phyloP scores from a whole-genome alignment of 2,329 filamentous ascomycete genomes.

The Fusarium sp. region DNA sequence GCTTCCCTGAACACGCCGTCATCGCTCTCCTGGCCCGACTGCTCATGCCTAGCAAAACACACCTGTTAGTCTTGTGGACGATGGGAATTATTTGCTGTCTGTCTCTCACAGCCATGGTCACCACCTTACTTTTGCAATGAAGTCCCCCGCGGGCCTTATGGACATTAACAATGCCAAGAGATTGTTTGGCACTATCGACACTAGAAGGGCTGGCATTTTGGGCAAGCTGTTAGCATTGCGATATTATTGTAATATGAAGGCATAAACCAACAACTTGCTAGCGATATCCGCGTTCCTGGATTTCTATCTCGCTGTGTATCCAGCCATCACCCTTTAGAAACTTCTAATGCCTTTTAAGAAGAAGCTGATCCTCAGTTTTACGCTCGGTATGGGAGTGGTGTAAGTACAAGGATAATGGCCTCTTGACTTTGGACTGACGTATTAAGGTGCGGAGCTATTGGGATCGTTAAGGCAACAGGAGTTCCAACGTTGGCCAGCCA shows the following conservation, averaged over 20 bases:
- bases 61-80: not conserved
- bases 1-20: not conserved
- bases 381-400: not conserved
- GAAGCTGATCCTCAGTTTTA: not conserved
- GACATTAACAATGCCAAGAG: not conserved
- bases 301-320: not conserved
- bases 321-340: not conserved
- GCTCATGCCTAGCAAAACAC: not conserved
- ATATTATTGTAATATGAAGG: not conserved
- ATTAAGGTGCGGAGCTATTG: not conserved
- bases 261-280: not conserved
- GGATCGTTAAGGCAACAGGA: not conserved
- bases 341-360: not conserved
- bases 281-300: not conserved
- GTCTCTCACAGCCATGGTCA: not conserved
- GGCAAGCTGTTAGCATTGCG: not conserved
- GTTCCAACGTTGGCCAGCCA: not conserved
- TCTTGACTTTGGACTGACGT: too few species aligned
- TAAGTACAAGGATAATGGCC: too few species aligned
- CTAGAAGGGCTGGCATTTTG: not conserved
- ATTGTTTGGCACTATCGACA: not conserved
- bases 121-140: not conserved
- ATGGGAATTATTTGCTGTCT: not conserved
- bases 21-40: not conserved
- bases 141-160: not conserved